These are phyloP conservation scores for Porodaedalea pini DNA, from an alignment of 1,284 basidiomycete genomes.

Conservation along the genomic window DNA sequence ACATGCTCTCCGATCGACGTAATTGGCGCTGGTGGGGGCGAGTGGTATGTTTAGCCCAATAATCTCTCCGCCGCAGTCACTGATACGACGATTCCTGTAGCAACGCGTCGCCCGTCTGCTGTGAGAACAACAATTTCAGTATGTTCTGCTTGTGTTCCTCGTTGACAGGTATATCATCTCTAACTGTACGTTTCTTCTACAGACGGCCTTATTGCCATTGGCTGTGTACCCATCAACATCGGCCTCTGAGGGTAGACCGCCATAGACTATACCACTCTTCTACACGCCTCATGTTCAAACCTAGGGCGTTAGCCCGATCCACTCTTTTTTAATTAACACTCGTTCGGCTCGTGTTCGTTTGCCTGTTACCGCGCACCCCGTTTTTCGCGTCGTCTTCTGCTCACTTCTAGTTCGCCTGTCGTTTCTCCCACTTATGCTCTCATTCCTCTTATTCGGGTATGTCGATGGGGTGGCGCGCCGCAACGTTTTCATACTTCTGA, in stretches of 20 bases:
- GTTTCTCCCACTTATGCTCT: not conserved
- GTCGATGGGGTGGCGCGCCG: not conserved
- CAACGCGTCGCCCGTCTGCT: conserved; percentile 28
- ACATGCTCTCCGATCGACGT: conserved; percentile 29
- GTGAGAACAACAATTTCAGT: conserved; percentile 30
- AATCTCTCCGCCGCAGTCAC: not conserved
- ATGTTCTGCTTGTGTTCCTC: not conserved
- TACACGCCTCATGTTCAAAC: not conserved
- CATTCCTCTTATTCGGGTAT: not conserved
- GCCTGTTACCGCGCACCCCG: not conserved
- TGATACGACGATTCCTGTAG: conserved; percentile 12
- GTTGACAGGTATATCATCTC: not conserved
- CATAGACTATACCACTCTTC: not conserved
- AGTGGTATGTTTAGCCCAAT: conserved; percentile 21
- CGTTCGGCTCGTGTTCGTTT: not conserved
- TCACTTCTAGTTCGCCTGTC: not conserved
- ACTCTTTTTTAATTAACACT: not conserved
- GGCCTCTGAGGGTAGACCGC: conserved; percentile 27
- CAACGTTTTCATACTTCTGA: not conserved
- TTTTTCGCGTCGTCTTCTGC: not conserved
- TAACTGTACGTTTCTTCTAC: conserved; percentile 2
- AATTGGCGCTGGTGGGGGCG: conserved; percentile 24
- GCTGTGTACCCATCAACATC: conserved; percentile 38
- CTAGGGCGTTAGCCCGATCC: not conserved
- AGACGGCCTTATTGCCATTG: conserved; percentile 39